Base-by-base conservation (phyloP, 1,139 yeast species). In the Williopsis jadinii region DNA sequence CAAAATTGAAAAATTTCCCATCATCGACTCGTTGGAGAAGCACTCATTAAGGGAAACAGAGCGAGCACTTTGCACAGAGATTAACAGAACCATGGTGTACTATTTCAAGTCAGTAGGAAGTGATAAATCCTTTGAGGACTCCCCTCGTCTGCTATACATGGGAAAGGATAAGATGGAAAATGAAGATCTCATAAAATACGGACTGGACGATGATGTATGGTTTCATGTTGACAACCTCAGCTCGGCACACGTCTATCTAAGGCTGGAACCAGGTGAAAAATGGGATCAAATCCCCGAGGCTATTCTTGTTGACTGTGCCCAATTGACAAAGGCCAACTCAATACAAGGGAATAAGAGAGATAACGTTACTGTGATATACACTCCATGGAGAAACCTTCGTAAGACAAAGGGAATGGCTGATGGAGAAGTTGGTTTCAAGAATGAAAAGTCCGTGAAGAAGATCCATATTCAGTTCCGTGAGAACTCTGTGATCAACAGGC, bases 221-320 rank as follows among this genome's bases (percentile, higher is more conserved):
- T 85, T 86, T 55, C 95, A 85, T 59, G 90, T 82, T 9, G 94
- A 84, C 53, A 83, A 82, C 51, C 69, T 79, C 41, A 80, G 90
- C 10, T 81, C 90, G 35, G 95, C 94, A 0, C 95, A 86, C 58
- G 71, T 86, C n/a, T 86, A 86, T 53, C 62, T 84, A 29, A 75
- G 86, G 42, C 62, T 83, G 30, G 61, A 66, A 1, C 61, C 63
- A 3, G 68, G 66, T 12, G 70, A 70, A 15, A 75, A 70, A 33
- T 59, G 67, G 64, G 77, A 73, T 28, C 59, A 61, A 35, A 68
- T 85, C 3, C 78, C 84, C 2, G 66, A 69, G 30, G 70, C 63
- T 6, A 63, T 84, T 8, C 35, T 51, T 8, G 36, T 29, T 33
- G 88, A 80, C 50, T 71, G 88, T 42, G 84, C 84, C 1, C 95